Conservation (phyloP, 2,329 filamentous ascomycete genomes). For the Botrytis aclada region DNA sequence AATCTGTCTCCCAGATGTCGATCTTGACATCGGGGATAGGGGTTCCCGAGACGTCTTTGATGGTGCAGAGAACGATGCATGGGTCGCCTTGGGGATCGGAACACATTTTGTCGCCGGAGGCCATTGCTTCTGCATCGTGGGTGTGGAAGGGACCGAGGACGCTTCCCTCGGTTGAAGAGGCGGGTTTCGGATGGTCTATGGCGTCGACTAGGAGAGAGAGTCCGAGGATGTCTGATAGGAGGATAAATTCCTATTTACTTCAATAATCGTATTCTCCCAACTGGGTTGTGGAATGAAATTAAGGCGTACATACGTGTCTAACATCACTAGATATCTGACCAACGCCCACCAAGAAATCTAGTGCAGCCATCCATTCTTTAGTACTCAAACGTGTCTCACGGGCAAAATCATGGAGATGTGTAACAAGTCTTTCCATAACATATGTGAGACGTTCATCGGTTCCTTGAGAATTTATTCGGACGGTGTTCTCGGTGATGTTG, state of each 20-base stretch:
- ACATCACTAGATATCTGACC: slow-evolving; percentile 74
- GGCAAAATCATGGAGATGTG: slow-evolving; percentile 78
- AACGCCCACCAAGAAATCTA: slow-evolving; percentile 68
- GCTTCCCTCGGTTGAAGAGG: slow-evolving; percentile 68
- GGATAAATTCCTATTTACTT: slow-evolving; percentile 65
- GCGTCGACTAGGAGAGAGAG: slow-evolving; percentile 76
- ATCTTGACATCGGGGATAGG: slow-evolving; percentile 66
- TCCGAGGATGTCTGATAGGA: slow-evolving; percentile 75
- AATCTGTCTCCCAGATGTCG: slow-evolving; percentile 84
- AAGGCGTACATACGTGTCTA: slow-evolving; percentile 55
- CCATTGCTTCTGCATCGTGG: slow-evolving; percentile 62
- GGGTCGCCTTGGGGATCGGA: slow-evolving; percentile 67
- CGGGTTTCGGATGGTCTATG: slow-evolving; percentile 79
- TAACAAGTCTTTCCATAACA: slow-evolving; percentile 68
- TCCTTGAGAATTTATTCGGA: slow-evolving; percentile 71
- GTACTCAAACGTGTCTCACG: slow-evolving; percentile 74
- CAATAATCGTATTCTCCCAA: neutral
- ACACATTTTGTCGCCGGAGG: slow-evolving; percentile 60
- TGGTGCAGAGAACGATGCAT: slow-evolving; percentile 69
- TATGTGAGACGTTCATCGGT: slow-evolving; percentile 64
- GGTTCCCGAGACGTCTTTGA: slow-evolving; percentile 61
- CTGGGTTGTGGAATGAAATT: neutral
- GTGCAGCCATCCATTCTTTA: slow-evolving; percentile 72
- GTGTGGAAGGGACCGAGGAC: slow-evolving; percentile 83
- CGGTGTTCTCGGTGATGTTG: slow-evolving; percentile 76